These are phyloP conservation scores for Cephaloascus albidus DNA, from an alignment of 805 yeast species.

Conservation along the genomic window DNA sequence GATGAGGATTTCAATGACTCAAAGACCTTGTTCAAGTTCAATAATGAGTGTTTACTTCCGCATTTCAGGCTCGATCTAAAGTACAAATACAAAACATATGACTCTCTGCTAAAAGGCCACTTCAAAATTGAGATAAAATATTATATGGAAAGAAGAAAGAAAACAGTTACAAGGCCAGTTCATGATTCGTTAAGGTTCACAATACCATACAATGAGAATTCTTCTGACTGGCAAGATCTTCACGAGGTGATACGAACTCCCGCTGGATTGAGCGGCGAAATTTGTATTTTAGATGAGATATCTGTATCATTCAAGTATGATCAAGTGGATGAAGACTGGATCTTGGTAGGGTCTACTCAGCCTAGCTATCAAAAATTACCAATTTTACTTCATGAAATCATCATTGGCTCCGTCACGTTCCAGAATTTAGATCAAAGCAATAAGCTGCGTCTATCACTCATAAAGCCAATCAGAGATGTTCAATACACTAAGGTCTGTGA, in stretches of 20 bases:
- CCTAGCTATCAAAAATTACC: background rate
- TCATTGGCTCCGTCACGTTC: background rate
- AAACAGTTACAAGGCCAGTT: conserved; percentile 4
- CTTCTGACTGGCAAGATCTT: conserved; percentile 14
- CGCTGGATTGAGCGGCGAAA: background rate
- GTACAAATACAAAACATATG: conserved; percentile 11
- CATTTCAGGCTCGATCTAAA: conserved; percentile 11
- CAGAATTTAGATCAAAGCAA: background rate
- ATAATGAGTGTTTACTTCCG: background rate
- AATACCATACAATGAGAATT: conserved; percentile 14
- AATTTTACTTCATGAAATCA: background rate
- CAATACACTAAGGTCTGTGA: background rate
- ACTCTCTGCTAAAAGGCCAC: conserved; percentile 9
- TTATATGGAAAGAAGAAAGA: conserved; percentile 19
- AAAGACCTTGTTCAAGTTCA: conserved; percentile 4
- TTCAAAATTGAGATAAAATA: conserved; percentile 22
- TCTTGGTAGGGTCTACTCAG: background rate
- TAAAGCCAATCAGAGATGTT: background rate
- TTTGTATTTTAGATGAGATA: conserved; percentile 3
- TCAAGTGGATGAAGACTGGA: background rate
- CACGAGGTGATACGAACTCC: conserved; percentile 7
- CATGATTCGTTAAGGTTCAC: conserved; percentile 12
- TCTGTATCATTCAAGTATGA: conserved; percentile 1
- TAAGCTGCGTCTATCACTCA: background rate
- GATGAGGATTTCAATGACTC: conserved; percentile 6